Evolutionary conservation across 257 asterid species (phyloP).

Genomic region (Nicotiana benthamiana): DNA sequence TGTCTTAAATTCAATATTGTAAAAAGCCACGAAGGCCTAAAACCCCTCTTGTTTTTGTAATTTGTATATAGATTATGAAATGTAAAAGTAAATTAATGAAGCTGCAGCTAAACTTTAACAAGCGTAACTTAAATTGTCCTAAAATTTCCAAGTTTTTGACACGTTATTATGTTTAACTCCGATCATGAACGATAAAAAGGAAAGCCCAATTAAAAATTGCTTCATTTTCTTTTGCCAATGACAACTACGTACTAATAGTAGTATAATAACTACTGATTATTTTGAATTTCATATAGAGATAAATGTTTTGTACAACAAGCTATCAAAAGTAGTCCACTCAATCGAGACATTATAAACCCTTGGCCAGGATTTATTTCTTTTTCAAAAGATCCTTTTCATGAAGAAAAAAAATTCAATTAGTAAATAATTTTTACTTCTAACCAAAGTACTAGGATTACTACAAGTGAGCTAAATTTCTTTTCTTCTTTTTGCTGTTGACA

Average conservation of each 20-base stretch:
- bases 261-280: not conserved
- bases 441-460: not conserved
- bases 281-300: not conserved
- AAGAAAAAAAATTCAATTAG: not conserved
- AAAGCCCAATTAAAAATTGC: not conserved
- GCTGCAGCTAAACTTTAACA: no score
- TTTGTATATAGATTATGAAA: no score
- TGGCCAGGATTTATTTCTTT: not conserved
- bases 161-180: not conserved
- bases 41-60: no score
- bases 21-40: no score
- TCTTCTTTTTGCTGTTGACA: not conserved
- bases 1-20: no score
- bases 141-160: not conserved
- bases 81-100: no score
- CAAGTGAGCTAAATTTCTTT: not conserved
- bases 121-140: no score
- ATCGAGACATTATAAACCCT: not conserved
- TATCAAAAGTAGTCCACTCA: not conserved
- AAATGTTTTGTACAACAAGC: not conserved
- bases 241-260: not conserved
- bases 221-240: not conserved
- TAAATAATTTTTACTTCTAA: not conserved
- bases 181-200: not conserved
- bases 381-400: not conserved